These are phyloP conservation scores for Daedaleopsis sinensis DNA, from an alignment of 768 basidiomycete genomes.

Conservation along the genomic window DNA sequence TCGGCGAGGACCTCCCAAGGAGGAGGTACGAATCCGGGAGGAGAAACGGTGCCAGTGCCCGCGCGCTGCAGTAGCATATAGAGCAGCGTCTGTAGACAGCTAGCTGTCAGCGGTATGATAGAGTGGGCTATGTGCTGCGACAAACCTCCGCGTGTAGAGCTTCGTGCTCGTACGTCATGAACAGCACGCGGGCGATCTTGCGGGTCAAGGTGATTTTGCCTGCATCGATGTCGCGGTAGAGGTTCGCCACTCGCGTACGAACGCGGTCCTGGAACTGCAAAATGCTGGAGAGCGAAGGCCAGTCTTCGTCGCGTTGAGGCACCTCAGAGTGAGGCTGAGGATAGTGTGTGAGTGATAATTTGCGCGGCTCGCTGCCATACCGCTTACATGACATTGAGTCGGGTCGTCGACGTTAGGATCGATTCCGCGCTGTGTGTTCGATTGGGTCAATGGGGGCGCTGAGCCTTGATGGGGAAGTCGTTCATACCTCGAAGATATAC, in stretches of 20 bases:
- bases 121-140: neutral
- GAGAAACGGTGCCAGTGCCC: conserved; percentile 77
- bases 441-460: neutral
- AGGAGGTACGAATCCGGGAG: conserved; percentile 73
- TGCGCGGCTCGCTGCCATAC: neutral
- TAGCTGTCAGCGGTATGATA: neutral
- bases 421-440: conserved; percentile 73
- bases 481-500: conserved; percentile 74
- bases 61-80: conserved; percentile 93
- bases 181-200: conserved; percentile 76
- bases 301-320: conserved; percentile 77
- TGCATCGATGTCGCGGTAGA: conserved; percentile 75
- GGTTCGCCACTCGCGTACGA: conserved; percentile 63
- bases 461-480: neutral
- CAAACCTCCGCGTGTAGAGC: conserved; percentile 79
- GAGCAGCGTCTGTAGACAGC: conserved; percentile 63
- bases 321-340: conserved; percentile 86
- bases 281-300: conserved; percentile 78
- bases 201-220: conserved; percentile 55
- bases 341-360: neutral
- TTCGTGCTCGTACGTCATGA: conserved; percentile 93
- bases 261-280: conserved; percentile 79
- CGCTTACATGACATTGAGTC: conserved; percentile 76
- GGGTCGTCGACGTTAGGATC: conserved; percentile 95
- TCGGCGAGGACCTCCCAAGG: conserved; percentile 62